phyloP scores from a whole-genome alignment of 2,329 filamentous ascomycete genomes.

The Sclerotinia sclerotiorum region DNA sequence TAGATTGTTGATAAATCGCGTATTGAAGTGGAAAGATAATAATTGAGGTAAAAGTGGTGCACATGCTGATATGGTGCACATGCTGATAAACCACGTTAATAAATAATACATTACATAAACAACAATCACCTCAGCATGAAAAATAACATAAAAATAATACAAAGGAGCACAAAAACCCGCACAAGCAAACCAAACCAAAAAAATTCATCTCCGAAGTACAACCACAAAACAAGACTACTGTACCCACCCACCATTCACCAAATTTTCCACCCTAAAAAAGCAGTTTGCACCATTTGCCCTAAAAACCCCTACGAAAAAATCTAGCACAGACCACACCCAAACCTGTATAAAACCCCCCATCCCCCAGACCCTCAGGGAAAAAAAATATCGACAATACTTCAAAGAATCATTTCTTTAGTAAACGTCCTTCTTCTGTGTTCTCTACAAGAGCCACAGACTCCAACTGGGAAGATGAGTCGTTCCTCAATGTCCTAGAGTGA shows the following conservation, averaged over 20 bases:
- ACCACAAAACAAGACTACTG: background rate
- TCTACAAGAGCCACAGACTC: constrained; percentile 89
- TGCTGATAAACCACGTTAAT: no score
- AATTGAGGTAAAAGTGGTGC: no score
- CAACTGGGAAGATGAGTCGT: constrained; percentile 92
- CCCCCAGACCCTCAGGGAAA: constrained; percentile 11
- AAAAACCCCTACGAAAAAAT: no score
- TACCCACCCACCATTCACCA: no score
- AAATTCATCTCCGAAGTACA: background rate
- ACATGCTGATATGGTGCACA: no score
- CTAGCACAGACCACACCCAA: background rate
- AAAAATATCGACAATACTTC: constrained; percentile 13
- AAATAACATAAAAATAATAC: no score
- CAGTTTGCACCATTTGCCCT: constrained; percentile 4
- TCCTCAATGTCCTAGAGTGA: constrained; percentile 91
- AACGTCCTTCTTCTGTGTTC: constrained; percentile 86
- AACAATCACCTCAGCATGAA: no score
- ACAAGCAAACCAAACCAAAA: no score
- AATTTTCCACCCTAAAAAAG: background rate
- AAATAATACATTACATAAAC: no score
- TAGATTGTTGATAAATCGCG: no score
- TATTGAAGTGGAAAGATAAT: no score
- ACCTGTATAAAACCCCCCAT: background rate
- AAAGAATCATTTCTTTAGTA: constrained; percentile 78
- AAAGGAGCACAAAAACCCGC: no score